Percentiles rank a stretch among this genome's conserved stretches.
Evolutionary conservation across 148 eudicot species (phyloP).

Genomic region (Rhododendron ferrugineum): DNA sequence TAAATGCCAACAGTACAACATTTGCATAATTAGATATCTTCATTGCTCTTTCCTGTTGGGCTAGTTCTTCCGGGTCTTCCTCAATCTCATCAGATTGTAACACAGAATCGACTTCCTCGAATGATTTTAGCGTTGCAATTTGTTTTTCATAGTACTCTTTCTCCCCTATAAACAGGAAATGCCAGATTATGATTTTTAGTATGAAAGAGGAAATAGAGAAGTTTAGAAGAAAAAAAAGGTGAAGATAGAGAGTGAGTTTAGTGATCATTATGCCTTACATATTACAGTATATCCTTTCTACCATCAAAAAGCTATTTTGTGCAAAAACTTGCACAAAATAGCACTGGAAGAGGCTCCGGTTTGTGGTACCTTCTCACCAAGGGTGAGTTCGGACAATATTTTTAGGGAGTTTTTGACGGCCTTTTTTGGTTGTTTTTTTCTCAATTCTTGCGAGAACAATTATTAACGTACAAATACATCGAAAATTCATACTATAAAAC

Average conservation of each 20-base stretch:
- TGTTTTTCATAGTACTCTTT: constrained; percentile 85
- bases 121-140: constrained; percentile 65
- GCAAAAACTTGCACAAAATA: too few relatives aligned
- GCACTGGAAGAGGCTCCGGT: too few relatives aligned
- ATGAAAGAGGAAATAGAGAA: background rate
- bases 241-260: background rate
- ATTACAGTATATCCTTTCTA: too few relatives aligned
- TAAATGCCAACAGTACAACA: constrained; percentile 57
- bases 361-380: too few relatives aligned
- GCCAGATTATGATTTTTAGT: background rate
- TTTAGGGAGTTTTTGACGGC: too few relatives aligned
- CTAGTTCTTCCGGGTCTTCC: constrained; percentile 49
- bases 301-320: too few relatives aligned
- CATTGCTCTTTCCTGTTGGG: constrained; percentile 82
- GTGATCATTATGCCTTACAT: background rate
- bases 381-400: too few relatives aligned
- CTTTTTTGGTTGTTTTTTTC: too few relatives aligned
- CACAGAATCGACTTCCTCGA: constrained; percentile 63
- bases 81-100: constrained; percentile 36
- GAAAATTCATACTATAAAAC: too few relatives aligned
- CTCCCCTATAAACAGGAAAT: constrained; percentile 40
- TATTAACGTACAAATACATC: too few relatives aligned
- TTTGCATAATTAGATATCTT: constrained; percentile 78
- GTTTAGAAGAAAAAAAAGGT: background rate
- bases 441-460: too few relatives aligned